Conservation (phyloP, 129 eudicot species). For the Heracleum sosnowskyi region DNA sequence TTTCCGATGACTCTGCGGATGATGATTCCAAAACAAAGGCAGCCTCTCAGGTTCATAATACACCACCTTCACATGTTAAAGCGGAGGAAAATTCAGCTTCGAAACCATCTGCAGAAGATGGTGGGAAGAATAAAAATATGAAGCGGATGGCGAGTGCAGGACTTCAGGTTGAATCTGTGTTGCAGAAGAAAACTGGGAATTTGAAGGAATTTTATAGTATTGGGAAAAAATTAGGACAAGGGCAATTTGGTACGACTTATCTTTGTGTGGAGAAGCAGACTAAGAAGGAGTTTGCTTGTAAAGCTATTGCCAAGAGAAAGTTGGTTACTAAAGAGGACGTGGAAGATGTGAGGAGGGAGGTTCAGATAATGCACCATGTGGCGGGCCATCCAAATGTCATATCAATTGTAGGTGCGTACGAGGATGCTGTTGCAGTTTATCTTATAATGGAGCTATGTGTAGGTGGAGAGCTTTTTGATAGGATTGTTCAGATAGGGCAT, state of each 20-base stretch:
- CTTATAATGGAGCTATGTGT: slow-evolving; percentile 79
- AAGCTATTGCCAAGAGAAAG: slow-evolving; percentile 79
- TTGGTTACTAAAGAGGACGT: slow-evolving; percentile 55
- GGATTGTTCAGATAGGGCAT: slow-evolving; percentile 67
- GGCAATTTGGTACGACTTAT: slow-evolving; percentile 84
- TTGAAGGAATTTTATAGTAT: slow-evolving; percentile 62
- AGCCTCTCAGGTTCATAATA: slow-evolving; percentile 16
- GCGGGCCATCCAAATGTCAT: slow-evolving; percentile 61
- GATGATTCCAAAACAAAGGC: slow-evolving; percentile 1
- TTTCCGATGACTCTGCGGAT: slow-evolving; percentile 9
- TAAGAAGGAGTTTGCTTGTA: slow-evolving; percentile 69
- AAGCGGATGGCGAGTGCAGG: slow-evolving; percentile 68
- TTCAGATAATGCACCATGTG: slow-evolving; percentile 85
- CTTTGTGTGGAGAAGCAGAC: slow-evolving; percentile 61
- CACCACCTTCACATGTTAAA: slow-evolving; percentile 31
- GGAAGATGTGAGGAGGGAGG: slow-evolving; percentile 78
- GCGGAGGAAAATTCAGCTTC: slow-evolving; percentile 11
- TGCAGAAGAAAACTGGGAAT: slow-evolving; percentile 66
- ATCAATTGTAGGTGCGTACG: slow-evolving; percentile 71
- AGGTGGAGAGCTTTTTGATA: slow-evolving; percentile 90
- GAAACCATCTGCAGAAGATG: slow-evolving; percentile 11
- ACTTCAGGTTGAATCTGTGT: slow-evolving; percentile 54
- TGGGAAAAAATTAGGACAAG: slow-evolving; percentile 73
- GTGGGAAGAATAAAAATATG: slow-evolving; percentile 14
- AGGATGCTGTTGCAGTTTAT: slow-evolving; percentile 83